Base-by-base conservation (phyloP, 306 rosid species). In the Gillenia trifoliata region DNA sequence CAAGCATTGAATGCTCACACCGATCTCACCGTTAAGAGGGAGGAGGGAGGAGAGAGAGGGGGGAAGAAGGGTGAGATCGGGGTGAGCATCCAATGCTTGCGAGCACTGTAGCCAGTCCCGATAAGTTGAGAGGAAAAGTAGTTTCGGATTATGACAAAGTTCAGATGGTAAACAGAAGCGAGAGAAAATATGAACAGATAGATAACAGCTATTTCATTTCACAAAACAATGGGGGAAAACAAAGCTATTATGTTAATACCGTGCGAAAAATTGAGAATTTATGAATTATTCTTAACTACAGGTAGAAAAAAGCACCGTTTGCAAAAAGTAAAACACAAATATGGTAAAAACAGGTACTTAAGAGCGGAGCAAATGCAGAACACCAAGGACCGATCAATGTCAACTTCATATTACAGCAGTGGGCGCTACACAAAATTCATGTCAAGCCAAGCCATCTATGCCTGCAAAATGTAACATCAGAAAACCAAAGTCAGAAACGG, bases 381-480 rank as follows among this genome's bases (percentile, higher is more conserved):
- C 75, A 85, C 70, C 64, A 25, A 52, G 70, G 65, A 45, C 20
- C 52, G 7, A 71, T 72, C 66, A 71, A 61, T 57, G 64, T 52
- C 66, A 63, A 68, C 82, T 79, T 47, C 34, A 79, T 63, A 60
- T 65, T 73, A 76, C 83, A 75, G 71, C 49, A 68, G 20, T 6
- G 54, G 70, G 33, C 7, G 60, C 69, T 66, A 68, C 66, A 78
- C 75, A 66, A 50, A 56, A 68, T 78, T 75, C 20, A 17, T 55
- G 65, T 75, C 20, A 17, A 60, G 65, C 13, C 69, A 11, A 57
- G 36, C 59, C 79, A 78, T 77, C 88, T 90, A 90, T 16, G 81
- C 89, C 96, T 90, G 96, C 84, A 87, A 45, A 45, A 77, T 83
- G 60, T 2, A 62, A 64, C 69, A 29, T 11, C 40, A 13, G 59